Conservation (phyloP, 495 filamentous ascomycete species). For the Physcia stellaris region DNA sequence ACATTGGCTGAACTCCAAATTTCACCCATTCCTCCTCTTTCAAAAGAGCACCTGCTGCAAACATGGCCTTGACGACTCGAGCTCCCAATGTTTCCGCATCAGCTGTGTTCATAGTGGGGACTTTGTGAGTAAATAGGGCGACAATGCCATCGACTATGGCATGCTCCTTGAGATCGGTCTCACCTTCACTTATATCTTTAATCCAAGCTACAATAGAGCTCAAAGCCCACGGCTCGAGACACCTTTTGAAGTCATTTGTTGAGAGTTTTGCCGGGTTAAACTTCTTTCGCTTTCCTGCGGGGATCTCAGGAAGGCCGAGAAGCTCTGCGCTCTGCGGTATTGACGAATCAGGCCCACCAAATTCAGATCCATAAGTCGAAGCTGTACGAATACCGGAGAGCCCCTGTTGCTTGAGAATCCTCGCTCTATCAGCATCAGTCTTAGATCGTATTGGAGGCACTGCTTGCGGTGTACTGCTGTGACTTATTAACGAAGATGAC, state of each 20-base stretch:
- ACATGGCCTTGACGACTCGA: conserved; percentile 70
- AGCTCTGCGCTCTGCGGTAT: conserved; percentile 35
- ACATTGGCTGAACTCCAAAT: conserved; percentile 59
- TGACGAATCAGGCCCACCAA: conserved; percentile 27
- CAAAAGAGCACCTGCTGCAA: conserved; percentile 60
- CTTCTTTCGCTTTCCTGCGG: conserved; percentile 54
- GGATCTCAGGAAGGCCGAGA: conserved; percentile 59
- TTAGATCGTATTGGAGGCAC: conserved; percentile 78
- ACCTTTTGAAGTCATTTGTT: conserved; percentile 71
- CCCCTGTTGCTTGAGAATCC: conserved; percentile 45
- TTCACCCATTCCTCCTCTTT: conserved; percentile 98
- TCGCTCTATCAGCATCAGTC: conserved; percentile 70
- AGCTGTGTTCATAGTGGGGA: conserved; percentile 97
- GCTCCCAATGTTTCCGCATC: conserved; percentile 82
- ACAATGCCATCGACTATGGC: conserved; percentile 77
- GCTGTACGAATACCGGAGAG: conserved; percentile 17
- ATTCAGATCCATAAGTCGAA: conserved; percentile 16
- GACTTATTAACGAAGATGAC: conserved; percentile 71
- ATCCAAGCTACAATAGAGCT: conserved; percentile 82
- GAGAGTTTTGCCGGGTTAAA: conserved; percentile 83
- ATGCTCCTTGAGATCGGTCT: conserved; percentile 66
- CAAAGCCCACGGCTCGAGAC: conserved; percentile 83
- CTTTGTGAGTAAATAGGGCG: conserved; percentile 85
- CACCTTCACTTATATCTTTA: conserved; percentile 73
- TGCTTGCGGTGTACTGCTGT: conserved; percentile 67